phyloP scores from a whole-genome alignment of 2,329 filamentous ascomycete genomes.

The Lecanicillium sp. region DNA sequence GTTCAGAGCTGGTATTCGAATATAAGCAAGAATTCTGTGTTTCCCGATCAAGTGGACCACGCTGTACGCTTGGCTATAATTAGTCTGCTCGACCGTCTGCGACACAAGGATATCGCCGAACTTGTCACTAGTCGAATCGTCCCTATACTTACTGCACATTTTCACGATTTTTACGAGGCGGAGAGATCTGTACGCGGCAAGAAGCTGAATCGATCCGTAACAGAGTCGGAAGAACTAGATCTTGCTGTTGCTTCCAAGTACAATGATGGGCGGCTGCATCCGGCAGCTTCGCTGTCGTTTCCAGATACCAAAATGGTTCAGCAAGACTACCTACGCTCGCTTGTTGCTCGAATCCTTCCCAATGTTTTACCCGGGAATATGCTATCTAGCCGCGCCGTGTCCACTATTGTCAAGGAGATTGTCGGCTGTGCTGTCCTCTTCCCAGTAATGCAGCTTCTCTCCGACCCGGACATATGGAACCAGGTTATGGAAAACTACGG shows the following conservation, averaged over 20 bases:
- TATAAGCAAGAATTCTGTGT: constrained; percentile 74
- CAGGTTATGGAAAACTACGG: constrained; percentile 88
- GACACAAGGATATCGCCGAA: constrained; percentile 75
- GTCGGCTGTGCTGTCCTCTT: constrained; percentile 86
- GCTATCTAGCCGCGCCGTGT: constrained; percentile 72
- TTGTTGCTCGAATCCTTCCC: constrained; percentile 66
- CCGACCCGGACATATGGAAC: constrained; percentile 96
- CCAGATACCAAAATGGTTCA: constrained; percentile 78
- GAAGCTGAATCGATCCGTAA: constrained; percentile 81
- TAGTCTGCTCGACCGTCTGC: constrained; percentile 62
- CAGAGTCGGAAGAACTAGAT: constrained; percentile 93
- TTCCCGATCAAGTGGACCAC: constrained; percentile 80
- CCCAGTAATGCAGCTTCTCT: constrained; percentile 69
- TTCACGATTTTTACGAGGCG: constrained; percentile 85
- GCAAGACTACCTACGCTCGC: constrained; percentile 76
- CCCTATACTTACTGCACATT: constrained; percentile 79
- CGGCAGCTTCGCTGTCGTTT: constrained; percentile 73
- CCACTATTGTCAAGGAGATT: constrained; percentile 76
- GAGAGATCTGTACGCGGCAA: constrained; percentile 80
- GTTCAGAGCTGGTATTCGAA: constrained; percentile 80
- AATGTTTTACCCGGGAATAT: constrained; percentile 65
- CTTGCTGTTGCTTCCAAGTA: constrained; percentile 94
- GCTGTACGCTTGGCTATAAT: constrained; percentile 65
- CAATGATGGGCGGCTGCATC: constrained; percentile 77
- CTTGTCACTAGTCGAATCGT: constrained; percentile 73